These are phyloP conservation scores for Cutaneotrichosporon arboriforme DNA, from an alignment of 1,284 basidiomycete genomes.

Conservation along the genomic window DNA sequence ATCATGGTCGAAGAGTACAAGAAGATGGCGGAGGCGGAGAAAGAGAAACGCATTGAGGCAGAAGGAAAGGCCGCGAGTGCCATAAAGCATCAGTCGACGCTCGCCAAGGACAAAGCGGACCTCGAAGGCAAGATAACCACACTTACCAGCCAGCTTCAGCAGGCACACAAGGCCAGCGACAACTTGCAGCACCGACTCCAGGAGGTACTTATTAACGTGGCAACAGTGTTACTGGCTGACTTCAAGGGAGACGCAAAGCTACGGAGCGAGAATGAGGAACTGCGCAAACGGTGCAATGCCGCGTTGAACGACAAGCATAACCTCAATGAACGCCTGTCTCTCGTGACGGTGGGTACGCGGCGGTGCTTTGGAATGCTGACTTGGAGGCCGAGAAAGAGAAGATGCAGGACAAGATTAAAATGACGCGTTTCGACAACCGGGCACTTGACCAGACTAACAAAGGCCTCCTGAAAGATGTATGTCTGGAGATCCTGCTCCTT, in stretches of 20 bases:
- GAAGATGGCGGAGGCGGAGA: not conserved
- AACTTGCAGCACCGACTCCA: not conserved
- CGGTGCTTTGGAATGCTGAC: not conserved
- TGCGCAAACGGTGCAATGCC: not conserved
- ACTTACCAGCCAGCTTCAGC: not conserved
- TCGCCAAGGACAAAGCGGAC: constrained; percentile 16
- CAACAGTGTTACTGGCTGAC: not conserved
- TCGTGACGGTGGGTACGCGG: constrained; percentile 1
- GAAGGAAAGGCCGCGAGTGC: constrained; percentile 11
- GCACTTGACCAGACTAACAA: not conserved
- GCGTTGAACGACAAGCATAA: constrained; percentile 2
- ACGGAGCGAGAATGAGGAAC: not conserved
- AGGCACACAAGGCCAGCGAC: not conserved
- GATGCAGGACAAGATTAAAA: constrained; percentile 2
- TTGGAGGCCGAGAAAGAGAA: constrained; percentile 1
- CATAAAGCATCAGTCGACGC: constrained; percentile 17
- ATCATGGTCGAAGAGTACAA: not conserved
- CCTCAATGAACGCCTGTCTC: not conserved
- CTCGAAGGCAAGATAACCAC: constrained; percentile 5
- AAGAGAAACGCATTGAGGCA: not conserved
- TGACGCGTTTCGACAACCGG: not conserved
- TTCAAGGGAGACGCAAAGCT: not conserved
- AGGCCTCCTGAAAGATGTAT: not conserved
- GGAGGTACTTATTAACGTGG: not conserved
- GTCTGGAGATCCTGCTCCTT: too few species aligned